Conservation (phyloP, 768 basidiomycete species). For the Boletellus emodensis region DNA sequence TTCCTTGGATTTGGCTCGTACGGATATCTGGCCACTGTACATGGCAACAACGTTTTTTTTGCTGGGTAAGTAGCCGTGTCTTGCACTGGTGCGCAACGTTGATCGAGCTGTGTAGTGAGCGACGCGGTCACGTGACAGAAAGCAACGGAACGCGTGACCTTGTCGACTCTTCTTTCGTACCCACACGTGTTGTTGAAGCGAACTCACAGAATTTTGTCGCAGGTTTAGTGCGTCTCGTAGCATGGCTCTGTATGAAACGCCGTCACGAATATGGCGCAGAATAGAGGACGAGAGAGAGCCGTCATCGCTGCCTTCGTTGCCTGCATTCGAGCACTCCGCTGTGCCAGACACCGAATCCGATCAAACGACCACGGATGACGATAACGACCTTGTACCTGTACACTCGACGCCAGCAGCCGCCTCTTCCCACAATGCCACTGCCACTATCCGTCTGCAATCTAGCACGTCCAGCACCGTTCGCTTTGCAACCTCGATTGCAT, state of each 20-base stretch:
- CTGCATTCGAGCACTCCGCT: conserved; percentile 63
- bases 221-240: not conserved
- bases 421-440: conserved; percentile 47
- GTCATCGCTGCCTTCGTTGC: conserved; percentile 78
- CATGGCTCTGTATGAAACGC: conserved; percentile 68
- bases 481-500: conserved; percentile 51
- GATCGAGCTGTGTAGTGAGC: too few species aligned
- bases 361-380: conserved; percentile 39
- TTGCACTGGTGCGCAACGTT: too few species aligned
- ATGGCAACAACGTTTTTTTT: too few species aligned
- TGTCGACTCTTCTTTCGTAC: not conserved
- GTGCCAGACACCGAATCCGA: conserved; percentile 35
- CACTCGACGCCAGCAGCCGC: conserved; percentile 63
- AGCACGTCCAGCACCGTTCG: conserved; percentile 47
- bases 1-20: too few species aligned
- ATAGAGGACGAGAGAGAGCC: conserved; percentile 78
- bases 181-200: not conserved
- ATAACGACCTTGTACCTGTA: conserved; percentile 47
- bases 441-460: conserved; percentile 48
- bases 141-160: conserved; percentile 18
- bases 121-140: conserved; percentile 25
- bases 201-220: not conserved
- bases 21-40: too few species aligned
- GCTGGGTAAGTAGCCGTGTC: too few species aligned
- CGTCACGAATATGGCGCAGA: conserved; percentile 79